Evolutionary conservation across 1,284 basidiomycete species (phyloP), one percentile per base, ranked within the genome.

Genomic region (Rhizoctonia solani): DNA sequence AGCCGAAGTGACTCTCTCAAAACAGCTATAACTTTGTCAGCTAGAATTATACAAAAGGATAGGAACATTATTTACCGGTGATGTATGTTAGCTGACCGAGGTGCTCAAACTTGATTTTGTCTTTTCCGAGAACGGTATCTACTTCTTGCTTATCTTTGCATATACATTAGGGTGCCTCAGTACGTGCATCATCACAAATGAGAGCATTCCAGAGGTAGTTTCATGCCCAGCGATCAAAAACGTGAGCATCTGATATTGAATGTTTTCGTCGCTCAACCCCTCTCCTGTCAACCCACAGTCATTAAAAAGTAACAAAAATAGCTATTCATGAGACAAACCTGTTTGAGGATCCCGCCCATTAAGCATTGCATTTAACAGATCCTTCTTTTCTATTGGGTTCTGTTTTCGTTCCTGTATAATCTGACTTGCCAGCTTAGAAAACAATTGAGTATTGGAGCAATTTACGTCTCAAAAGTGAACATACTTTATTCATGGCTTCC

Each of bases 141-240:
- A 75, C 73, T 70, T 76, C 75, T 23, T 69, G 67, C 23, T 72
- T 72, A 75, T 71, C 55, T 72, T 73, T 23, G 54, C 58, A 63
- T 73, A 71, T 0, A 71, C 69, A 13, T 59, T 34, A 0, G 75
- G 75, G 29, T 70, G 70, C 52, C 70, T 69, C 25, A 76, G 68
- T 23, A 75, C 68, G 61, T 71, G 73, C 69, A 74, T 73, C 32
- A 71, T 69, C 8, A 27, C 37, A 21, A 39, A 55, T 8, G 46
- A 69, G 47, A 69, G 72, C 72, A 23, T 71, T 71, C 46, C 74
- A 71, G 61, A 74, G 58, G 19, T 73, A 72, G 4, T 71, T 42
- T 75, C 75, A 69, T 75, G 74, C 3, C 74, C 75, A 4, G 75
- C 75, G 41, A 76, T 76, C 16, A 76, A 67, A 72, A 76, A 76